Evolutionary conservation across 352 stramenopile genomes (phyloP), one percentile per base, ranked within the genome.

Genomic region (Discostella stelligera): DNA sequence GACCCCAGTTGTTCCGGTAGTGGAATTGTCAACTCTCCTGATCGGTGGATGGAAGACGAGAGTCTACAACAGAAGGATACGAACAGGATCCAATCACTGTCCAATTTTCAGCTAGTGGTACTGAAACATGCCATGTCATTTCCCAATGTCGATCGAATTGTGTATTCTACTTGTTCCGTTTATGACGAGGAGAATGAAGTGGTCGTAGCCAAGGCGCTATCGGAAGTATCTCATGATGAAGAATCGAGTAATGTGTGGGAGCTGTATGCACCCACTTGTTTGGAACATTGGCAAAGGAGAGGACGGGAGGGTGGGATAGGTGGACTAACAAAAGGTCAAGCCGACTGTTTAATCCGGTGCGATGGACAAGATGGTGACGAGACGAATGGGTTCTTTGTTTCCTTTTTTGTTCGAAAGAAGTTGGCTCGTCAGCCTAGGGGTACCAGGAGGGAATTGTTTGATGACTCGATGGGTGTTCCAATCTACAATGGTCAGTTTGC

Each of bases 381-480:
- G 49, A 98, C 96, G 3, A 98, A 98, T 82, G 96, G 96, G 20
- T 99, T 99, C 82, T 99, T 99, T 75, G 95, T 99, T 3, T 90
- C 93, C 30, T 97, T 97, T 81, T 98, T 99, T 83, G 94, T 97
- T 70, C 90, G 95, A 53, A 72, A 79, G 53, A 67, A 58, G 39
- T 9, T 75, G 9, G 44, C 27, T 32, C n/a, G 21, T 27, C 13
- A 63, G 62, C 20, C 10, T 13, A 67, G 23, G 13, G 13, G 13
- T 71, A 10, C 16, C 59, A 69, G 68, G 50, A 50, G 10, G 37
- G 7, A 2, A 32, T 32, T 44, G 7, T 2, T 27, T 59, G 64
- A 60, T 32, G 37, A 71, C 70, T 61, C 25, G 65, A 14, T 79
- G 20, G 27, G 37, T 20, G 62, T 76, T 21, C 68, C 59, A 46